Base-by-base conservation (phyloP, 495 filamentous ascomycete genomes). In the Darksidea phi region DNA sequence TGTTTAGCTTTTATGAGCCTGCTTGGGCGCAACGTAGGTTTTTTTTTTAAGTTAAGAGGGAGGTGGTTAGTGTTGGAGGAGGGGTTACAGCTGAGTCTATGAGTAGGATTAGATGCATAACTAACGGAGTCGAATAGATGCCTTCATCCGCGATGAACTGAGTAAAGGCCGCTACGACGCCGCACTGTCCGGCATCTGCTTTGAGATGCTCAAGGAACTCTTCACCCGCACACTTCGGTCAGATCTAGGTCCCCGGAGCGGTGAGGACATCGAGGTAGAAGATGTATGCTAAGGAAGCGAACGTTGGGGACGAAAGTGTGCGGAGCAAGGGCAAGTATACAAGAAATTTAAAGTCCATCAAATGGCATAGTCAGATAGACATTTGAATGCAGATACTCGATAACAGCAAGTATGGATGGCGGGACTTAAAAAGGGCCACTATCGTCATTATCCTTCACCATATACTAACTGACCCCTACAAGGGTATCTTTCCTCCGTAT, bases 131-230 rank as follows among this genome's bases (percentile, higher is more conserved):
- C n/a, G n/a, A n/a, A n/a, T n/a, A n/a, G n/a, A 95, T 77, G 90
- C 91, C 0, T 97, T 97, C 67, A 96, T 97, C 69, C 83, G 93
- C n/a, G 93, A 96, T 69, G 93, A 97, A 75, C 78, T 92, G 46
- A 91, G 86, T 70, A 97, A 96, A 76, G 91, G 91, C 5, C 82
- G 93, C 12, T 97, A 96, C 66, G 93, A 97, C 66, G 90, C 93
- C 0, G 88, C 86, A 1, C 83, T 97, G 54, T 84, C 84, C 11
- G 90, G 89, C 71, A 81, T 89, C n/a, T 96, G 92, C 75, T 96
- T 95, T 70, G 87, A 93, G 80, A 89, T 97, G 72, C 72, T 97
- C 61, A 74, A 91, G 20, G 93, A 97, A 76, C 68, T 95, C 53
- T 97, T 97, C 76, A 84, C 82, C 6, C 77, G 93, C 28, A 86